Base-by-base conservation (phyloP, 192 early-diverging fungal genomes). In the Coemansia sp. region DNA sequence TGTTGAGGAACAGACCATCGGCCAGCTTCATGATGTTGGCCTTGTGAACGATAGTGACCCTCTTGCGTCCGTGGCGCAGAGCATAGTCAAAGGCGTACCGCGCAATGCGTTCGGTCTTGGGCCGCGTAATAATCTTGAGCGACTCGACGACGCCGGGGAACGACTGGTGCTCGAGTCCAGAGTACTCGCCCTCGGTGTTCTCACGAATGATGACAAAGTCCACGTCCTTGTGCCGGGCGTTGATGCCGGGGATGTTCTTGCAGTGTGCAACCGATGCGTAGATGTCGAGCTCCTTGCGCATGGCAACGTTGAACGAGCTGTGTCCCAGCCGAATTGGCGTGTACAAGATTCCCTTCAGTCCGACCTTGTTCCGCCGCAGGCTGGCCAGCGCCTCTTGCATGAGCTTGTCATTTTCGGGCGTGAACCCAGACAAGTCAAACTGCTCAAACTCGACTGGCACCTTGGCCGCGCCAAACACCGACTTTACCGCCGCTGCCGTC, bases 1-100 rank as follows among this genome's bases (percentile, higher is more conserved):
- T 93, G 71, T 93, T 92, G 63, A 99, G 86, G 88, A 99, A 99
- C 62, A 99, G 89, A 68, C 97, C 97, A 79, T 99, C 97, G 55
- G 91, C 95, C 55, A 95, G 87, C 87, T 99, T 99, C 97, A 99
- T 99, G 83, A 99, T 99, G 86, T 99, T 99, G 83, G 97, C 97
- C 88, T 99, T 99, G 91, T 99, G 97, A 65, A 99, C 94, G 68
- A 88, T 89, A 11, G 97, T 99, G 59, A 99, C 95, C 88, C 92
- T 95, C 90, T 99, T 97, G 64, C 97, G 89, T 78, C 87, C 87
- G 86, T 97, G 95, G 84, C 95, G 94, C 78, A 97, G 84, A 46
- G 97, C 97, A 81, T 95, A 99, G 84, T 99, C 97, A 70, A 99
- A 99, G 23, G 97, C 97, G 66, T 94, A 97, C 73, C 91, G 91